Evolutionary conservation across 78 protist species (phyloP).

Genomic region (Dictyostelium discoideum): dicty_2.7 NC_007091.3:2782001-2782500

Average conservation of each 20-base stretch:
- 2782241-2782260: conserved; percentile 13
- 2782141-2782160: not conserved
- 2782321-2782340: conserved; percentile 45
- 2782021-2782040: not conserved
- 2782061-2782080: not conserved
- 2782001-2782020: not conserved
- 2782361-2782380: too few species aligned
- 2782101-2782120: not conserved
- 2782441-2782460: too few species aligned
- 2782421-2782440: too few species aligned
- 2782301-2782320: conserved; percentile 34
- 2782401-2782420: too few species aligned
- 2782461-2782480: too few species aligned
- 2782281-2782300: conserved; percentile 42
- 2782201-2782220: conserved; percentile 17
- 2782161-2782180: conserved; percentile 4
- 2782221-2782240: conserved; percentile 44
- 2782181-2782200: conserved; percentile 4
- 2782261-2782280: conserved; percentile 65
- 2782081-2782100: not conserved
- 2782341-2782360: too few species aligned
- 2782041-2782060: not conserved
- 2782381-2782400: too few species aligned
- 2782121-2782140: not conserved
- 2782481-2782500: too few species aligned